Evolutionary conservation across 108 stramenopile genomes (phyloP), one percentile per base, ranked within the genome.

Genomic region (Nitzschia sp.): DNA sequence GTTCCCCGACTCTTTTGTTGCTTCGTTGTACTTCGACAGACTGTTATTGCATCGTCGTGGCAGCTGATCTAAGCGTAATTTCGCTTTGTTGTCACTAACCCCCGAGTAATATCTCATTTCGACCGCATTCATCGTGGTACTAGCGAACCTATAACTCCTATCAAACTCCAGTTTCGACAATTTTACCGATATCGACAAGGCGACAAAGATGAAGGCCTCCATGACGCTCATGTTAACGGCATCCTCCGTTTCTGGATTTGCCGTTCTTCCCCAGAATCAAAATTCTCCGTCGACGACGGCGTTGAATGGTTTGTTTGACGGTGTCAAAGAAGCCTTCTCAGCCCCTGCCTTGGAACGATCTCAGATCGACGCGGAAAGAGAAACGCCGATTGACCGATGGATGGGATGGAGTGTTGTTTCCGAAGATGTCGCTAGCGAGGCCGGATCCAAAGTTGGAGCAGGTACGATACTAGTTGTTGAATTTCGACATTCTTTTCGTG

Each of bases 381-480:
- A 95, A 81, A 95, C 93, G 24, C 93, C 93, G 8, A 95, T 95
- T 66, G 93, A 95, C 70, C 75, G 93, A 79, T 95, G 93, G 93
- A 92, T 95, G 90, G 93, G 93, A 65, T 95, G 93, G 93, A 87
- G 82, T 68, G 83, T 91, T 0, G 83, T 82, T 66, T 65, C 81
- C 24, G 71, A 74, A 19, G 64, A 74, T 57, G 45, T 57, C 66
- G 9, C 31, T 38, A 21, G 53, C 61, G 35, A 71, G 54, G 38
- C 38, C 42, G 72, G 71, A 51, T 51, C 49, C 8, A 51, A 51
- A 46, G 59, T 71, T 65, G 56, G 74, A 76, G 63, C 74, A 75
- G 78, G 60, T 56, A 55, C 38, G 61, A 33, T n/a, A n/a, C 8
- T 26, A 24, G 45, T 34, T 63, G 27, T 28, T 28, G 30, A 59